Evolutionary conservation across 768 basidiomycete genomes (phyloP), one percentile per base, ranked within the genome.

Genomic region (Chiua virens): DNA sequence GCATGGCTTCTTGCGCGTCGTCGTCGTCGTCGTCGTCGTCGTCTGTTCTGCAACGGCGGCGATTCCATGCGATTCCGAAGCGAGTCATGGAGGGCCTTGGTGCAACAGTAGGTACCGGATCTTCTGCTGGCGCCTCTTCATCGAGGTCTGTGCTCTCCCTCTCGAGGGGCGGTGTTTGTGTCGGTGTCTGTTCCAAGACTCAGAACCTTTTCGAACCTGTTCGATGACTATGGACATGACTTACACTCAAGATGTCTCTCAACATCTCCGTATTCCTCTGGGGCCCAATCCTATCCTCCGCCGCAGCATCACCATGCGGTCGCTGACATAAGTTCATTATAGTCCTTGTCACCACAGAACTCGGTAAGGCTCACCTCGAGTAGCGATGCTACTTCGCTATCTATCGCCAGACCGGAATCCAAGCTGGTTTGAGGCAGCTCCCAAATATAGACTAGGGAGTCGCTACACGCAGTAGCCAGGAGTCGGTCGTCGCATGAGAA

Each of bases 391-490:
- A 58, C 61, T 32, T 65, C 63, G 38, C 41, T 53, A 32, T 66
- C 63, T 27, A 65, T 66, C 50, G 39, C 64, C 9, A 67, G 54
- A 42, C 64, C 64, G 44, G 65, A 67, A 44, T 65, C 64, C 56
- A 65, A 39, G 51, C 62, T 64, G 18, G 64, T 49, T 43, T 64
- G 62, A 10, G 64, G 64, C 22, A 58, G 13, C 44, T 69, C 70
- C 67, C 69, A 69, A 18, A 69, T 39, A 43, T 69, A 66, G 37
- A 71, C 32, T 14, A 44, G 30, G 37, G 66, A 59, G 42, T 67
- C 66, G 40, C 59, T 66, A 39, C 68, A 67, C 21, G 63, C 66
- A 8, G 67, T 69, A 18, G 69, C 67, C n/a, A 68, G 43, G 45
- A 57, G 58, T 49, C 65, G 49, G 46, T 62, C 63, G 54, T 71